phyloP scores from a whole-genome alignment of 768 basidiomycete species.

The Aureoboletus auriporus region DNA sequence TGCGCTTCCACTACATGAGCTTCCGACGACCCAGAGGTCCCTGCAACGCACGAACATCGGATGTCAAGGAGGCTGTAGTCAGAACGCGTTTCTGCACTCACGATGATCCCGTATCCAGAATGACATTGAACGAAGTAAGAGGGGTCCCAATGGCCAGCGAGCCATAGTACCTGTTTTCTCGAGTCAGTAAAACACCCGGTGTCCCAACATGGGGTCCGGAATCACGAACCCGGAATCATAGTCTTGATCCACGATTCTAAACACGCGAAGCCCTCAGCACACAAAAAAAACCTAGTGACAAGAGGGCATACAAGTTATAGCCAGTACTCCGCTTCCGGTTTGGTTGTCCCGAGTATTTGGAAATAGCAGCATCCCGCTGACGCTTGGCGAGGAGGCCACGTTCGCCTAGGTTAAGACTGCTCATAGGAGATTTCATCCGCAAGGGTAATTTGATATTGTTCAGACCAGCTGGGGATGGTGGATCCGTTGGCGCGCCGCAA shows the following conservation, averaged over 20 bases:
- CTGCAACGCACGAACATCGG: slow-evolving; percentile 25
- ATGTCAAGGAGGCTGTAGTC: neutral
- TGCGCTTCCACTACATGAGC: slow-evolving; percentile 25
- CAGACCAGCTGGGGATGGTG: slow-evolving; percentile 7
- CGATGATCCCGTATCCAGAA: slow-evolving; percentile 51
- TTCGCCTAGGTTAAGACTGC: slow-evolving; percentile 1
- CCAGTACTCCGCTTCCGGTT: slow-evolving; percentile 42
- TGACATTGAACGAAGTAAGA: slow-evolving; percentile 40
- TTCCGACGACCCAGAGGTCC: slow-evolving; percentile 49
- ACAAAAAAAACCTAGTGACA: neutral
- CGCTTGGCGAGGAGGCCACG: slow-evolving; percentile 34
- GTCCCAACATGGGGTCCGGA: neutral
- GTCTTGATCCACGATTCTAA: slow-evolving; percentile 60
- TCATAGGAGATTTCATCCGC: slow-evolving; percentile 10
- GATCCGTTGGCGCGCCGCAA: slow-evolving; percentile 12
- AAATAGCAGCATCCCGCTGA: slow-evolving; percentile 38
- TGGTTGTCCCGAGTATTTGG: slow-evolving; percentile 43
- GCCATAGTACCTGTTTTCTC: slow-evolving; percentile 32
- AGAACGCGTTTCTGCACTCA: slow-evolving; percentile 6
- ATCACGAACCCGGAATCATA: slow-evolving; percentile 55
- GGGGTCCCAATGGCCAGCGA: slow-evolving; percentile 45
- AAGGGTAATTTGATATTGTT: slow-evolving; percentile 15
- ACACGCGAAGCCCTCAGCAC: slow-evolving; percentile 1
- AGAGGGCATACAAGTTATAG: slow-evolving; percentile 45
- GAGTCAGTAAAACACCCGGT: neutral